Conservation (phyloP, 139 green algal species). For the Desmodesmus armatus region DNA sequence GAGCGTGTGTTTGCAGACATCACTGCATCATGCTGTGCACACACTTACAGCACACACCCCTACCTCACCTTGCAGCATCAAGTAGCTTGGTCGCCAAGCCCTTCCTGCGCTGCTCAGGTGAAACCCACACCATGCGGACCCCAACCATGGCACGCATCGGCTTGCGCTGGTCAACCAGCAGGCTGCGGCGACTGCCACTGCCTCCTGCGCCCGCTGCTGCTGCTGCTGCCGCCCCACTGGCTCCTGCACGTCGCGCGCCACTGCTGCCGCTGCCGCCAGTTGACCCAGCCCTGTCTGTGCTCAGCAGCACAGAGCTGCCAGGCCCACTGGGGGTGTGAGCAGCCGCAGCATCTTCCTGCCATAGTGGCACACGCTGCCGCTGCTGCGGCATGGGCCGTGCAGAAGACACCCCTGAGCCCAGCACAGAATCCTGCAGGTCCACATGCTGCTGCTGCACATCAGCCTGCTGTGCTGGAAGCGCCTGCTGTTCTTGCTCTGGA, state of each 20-base stretch:
- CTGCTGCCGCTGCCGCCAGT: neutral
- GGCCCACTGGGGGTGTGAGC: no score
- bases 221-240: constrained; percentile 14
- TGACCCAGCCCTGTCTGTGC: no score
- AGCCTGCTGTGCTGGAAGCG: no score
- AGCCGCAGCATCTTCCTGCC: no score
- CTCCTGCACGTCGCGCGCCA: neutral
- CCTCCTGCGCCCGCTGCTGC: neutral
- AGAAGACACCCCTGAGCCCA: no score
- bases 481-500: no score
- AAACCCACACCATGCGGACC: constrained; percentile 48
- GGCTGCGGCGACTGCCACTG: neutral
- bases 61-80: constrained; percentile 36
- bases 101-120: constrained; percentile 28
- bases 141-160: constrained; percentile 36
- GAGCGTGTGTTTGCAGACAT: no score
- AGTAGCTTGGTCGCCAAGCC: constrained; percentile 42
- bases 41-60: neutral
- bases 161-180: constrained; percentile 8
- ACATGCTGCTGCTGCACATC: no score
- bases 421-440: no score
- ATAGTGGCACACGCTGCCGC: no score
- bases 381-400: no score
- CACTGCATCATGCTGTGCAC: neutral
- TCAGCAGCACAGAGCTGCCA: no score